These are phyloP conservation scores for Clarireedia homoeocarpa DNA, from an alignment of 2,329 filamentous ascomycete genomes.

Conservation along the genomic window DNA sequence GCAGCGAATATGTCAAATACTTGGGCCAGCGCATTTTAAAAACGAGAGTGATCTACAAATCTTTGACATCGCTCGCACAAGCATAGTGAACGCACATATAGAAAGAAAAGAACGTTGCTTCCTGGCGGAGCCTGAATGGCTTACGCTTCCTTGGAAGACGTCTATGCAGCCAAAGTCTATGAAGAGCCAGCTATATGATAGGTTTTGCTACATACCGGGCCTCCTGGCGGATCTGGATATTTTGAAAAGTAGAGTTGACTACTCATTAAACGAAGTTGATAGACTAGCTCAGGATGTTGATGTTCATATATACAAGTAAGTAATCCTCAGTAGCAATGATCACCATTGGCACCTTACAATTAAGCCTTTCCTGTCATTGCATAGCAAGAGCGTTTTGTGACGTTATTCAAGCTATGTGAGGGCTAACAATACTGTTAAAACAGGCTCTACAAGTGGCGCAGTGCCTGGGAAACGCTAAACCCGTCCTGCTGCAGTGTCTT, in stretches of 20 bases:
- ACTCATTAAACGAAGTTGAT: background rate
- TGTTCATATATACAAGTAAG: background rate
- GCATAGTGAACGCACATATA: background rate
- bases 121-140: background rate
- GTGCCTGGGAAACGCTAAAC: background rate
- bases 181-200: background rate
- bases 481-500: background rate
- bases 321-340: background rate
- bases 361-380: too few relatives aligned
- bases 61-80: background rate
- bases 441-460: background rate
- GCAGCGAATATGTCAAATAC: background rate
- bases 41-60: background rate
- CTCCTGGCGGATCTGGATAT: background rate
- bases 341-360: too few relatives aligned
- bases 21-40: background rate
- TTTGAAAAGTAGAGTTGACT: background rate
- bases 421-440: background rate
- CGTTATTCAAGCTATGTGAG: background rate
- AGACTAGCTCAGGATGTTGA: background rate
- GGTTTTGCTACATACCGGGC: background rate
- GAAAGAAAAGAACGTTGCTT: background rate
- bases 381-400: background rate
- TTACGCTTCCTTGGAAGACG: background rate
- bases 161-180: background rate